phyloP scores from a whole-genome alignment of 805 yeast genomes.

The Sporopachydermia lactativora region DNA sequence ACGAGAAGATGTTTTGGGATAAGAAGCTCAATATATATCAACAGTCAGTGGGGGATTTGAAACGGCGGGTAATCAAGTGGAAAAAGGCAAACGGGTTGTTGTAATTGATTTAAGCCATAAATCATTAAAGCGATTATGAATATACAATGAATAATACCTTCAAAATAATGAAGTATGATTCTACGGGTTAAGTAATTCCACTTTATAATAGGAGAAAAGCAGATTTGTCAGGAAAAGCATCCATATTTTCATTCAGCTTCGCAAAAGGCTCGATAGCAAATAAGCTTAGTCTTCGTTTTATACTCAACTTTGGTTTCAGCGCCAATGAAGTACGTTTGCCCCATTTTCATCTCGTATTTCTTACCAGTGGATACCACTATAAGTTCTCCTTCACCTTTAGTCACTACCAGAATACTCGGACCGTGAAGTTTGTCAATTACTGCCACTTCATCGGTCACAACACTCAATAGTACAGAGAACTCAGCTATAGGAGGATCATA shows the following conservation, averaged over 20 bases:
- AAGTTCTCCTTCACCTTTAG: constrained; percentile 65
- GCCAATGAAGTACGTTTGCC: constrained; percentile 75
- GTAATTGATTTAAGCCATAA: constrained; percentile 7
- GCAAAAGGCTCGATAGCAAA: constrained; percentile 82
- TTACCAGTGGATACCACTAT: constrained; percentile 25
- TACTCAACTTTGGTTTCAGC: constrained; percentile 59
- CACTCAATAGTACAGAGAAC: constrained; percentile 82
- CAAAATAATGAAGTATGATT: too few relatives aligned
- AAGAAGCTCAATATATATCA: constrained; percentile 70
- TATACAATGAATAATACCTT: too few relatives aligned
- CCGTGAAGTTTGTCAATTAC: constrained; percentile 54
- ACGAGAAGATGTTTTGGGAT: constrained; percentile 86
- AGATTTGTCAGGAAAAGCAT: neutral
- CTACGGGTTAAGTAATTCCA: too few relatives aligned
- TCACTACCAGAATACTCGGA: constrained; percentile 76
- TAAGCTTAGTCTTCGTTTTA: constrained; percentile 27
- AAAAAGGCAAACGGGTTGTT: constrained; percentile 29
- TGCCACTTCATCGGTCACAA: constrained; percentile 38
- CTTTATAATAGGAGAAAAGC: neutral
- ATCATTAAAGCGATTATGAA: too few relatives aligned
- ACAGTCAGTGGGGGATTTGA: constrained; percentile 74
- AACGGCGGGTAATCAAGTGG: constrained; percentile 60
- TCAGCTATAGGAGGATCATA: constrained; percentile 97
- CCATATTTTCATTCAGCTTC: constrained; percentile 32
- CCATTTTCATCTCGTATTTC: constrained; percentile 35